Base-by-base conservation (phyloP, 352 stramenopile species). In the Blastocystis sp. region DNA sequence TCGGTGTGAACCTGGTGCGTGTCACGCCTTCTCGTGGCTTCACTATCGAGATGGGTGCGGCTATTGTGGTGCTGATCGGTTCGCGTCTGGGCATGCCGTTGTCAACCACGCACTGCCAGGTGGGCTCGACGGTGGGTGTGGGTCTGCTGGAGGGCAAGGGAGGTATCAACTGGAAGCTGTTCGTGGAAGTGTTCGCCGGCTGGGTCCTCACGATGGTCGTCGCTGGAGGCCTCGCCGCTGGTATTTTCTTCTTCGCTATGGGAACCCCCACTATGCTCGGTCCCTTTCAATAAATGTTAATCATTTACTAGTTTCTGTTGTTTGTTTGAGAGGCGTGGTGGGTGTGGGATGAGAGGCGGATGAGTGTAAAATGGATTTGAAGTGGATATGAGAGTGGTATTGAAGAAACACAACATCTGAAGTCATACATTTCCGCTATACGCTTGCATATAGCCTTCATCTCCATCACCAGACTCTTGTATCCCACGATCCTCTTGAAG, bases 11-110 rank as follows among this genome's bases (percentile, higher is more conserved):
- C 48, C 62, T 92, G 9, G 90, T 89, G 21, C 87, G 79, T 53
- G 66, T 92, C 10, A 91, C 89, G n/a, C 91, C 90, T 89, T 94
- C 90, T 60, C 90, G 92, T 48, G 93, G 92, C 3, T 94, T 93
- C 71, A 92, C 86, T 53, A 93, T 92, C 53, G 92, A 94, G 89
- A 89, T 95, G 10, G 91, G 92, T 2, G 91, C 92, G 0, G 91
- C 93, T 1, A 79, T 93, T 14, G 91, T 92, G 1, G 89, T 94
- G 19, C 90, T 93, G 21, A 78, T 93, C 19, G 89, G 89, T 10
- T 91, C 91, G 23, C 64, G 91, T 53, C 86, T 92, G 5, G 88
- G 90, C 1, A 64, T 92, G 52, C 90, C 91, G 1, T 90, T 93
- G 43, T 93, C 90, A 14, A 92, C 92, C 45, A 94, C 91, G 14